Base-by-base conservation (phyloP, 2,329 filamentous ascomycete genomes). In the Scolecobasidium constrictum region DNA sequence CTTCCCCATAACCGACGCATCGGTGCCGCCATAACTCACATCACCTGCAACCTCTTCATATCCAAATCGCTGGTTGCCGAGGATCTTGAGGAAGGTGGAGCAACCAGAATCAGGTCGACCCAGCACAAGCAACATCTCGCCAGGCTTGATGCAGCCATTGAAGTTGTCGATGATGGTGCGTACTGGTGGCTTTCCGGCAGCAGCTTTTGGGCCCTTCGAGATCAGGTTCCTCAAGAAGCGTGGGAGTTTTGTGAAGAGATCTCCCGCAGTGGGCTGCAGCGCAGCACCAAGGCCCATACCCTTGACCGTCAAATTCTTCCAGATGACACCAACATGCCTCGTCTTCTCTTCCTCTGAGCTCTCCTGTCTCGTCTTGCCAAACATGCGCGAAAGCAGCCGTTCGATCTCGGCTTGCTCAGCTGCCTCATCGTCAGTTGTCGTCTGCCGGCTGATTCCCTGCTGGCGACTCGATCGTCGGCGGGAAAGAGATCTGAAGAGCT, bases 11-110 rank as follows among this genome's bases (percentile, higher is more conserved):
- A 85, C 75, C 54, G 83, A 64, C 44, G 83, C 72, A 3, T 75
- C 66, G 53, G 86, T 71, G 50, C 78, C 82, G 58, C 92, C 82
- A 56, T 93, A 94, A 63, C 93, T 90, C 56, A 94, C 77, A 48
- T 84, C 69, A 0, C 77, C 0, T 82, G 80, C 9, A 68, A 65
- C 3, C 81, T 64, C 38, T 86, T 82, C 12, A 92, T 69, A 51
- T 73, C 77, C 52, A 93, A 80, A 40, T 86, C 86, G 51, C 87
- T 81, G 17, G 82, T 85, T 61, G 93, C 85, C 47, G 4, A 86
- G 65, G 50, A 82, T 67, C 51, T 82, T 86, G 36, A 87, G 66
- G 12, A 86, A 66, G 0, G 81, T 81, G 0, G 81, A 83, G 56
- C 82, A 86, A 26, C 81, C 80, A 3, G 77, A 70, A 0, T 80